A percentile compares a stretch with the other conserved stretches of the same genome.
phyloP scores from a whole-genome alignment of 495 filamentous ascomycete species.

The Aspergillus campestris region DNA sequence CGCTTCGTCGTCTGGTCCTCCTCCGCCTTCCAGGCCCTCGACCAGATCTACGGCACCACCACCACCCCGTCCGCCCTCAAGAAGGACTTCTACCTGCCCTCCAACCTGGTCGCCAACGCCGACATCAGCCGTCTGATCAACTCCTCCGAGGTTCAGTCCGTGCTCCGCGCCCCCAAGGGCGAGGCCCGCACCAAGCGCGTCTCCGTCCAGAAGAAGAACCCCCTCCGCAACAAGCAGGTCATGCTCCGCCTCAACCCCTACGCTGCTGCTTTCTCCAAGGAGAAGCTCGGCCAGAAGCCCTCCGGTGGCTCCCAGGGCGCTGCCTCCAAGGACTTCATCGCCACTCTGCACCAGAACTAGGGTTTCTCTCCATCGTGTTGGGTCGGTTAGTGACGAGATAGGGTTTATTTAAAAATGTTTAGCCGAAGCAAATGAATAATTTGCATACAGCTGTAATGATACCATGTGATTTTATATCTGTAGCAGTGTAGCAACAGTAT shows the following conservation, averaged over 20 bases:
- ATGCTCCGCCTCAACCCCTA: conserved; percentile 97
- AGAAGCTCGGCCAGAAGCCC: conserved; percentile 63
- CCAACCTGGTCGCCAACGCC: conserved; percentile 78
- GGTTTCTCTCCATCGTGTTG: background rate
- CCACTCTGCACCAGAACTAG: conserved; percentile 48
- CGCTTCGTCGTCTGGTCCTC: conserved; percentile 99
- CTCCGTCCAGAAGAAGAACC: conserved; percentile 98
- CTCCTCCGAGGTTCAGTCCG: conserved; percentile 93
- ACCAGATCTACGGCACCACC: conserved; percentile 90
- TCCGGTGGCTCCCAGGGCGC: conserved; percentile 44
- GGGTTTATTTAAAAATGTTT: conserved; percentile 16
- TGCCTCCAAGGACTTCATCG: conserved; percentile 41
- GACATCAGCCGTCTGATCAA: conserved; percentile 97
- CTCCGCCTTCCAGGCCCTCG: conserved; percentile 88
- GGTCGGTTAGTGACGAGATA: conserved; percentile 13
- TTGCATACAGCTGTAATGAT: background rate
- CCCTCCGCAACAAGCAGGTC: conserved; percentile 94
- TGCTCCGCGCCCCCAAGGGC: conserved; percentile 82
- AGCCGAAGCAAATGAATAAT: background rate
- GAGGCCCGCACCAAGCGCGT: conserved; percentile 82
- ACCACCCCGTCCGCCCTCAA: conserved; percentile 78
- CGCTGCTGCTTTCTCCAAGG: conserved; percentile 74
- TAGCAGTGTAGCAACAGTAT: too few species aligned
- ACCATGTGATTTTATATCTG: background rate
- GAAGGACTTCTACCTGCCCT: conserved; percentile 96